Base-by-base conservation (phyloP, 441 rosid genomes). In the Gossypium lobatum region DNA sequence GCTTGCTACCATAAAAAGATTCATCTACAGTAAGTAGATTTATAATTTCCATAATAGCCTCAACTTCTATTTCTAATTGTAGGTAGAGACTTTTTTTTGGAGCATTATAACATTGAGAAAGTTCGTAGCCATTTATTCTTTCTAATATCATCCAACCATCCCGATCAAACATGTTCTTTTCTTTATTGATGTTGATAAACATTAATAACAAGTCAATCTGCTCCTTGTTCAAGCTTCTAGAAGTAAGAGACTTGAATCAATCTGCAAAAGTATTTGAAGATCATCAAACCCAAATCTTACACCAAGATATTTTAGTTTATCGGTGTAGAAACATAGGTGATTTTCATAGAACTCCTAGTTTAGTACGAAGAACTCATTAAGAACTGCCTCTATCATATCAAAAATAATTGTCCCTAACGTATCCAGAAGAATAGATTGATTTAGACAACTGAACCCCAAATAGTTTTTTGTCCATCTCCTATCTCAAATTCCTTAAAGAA, bases 1-100 rank as follows among this genome's bases (percentile, higher is more conserved):
- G 69, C 53, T 64, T 64, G 26, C 53, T 42, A 37, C 69, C 69
- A 39, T 64, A 64, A 39, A 64, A 64, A 18, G 52, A 64, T 39
- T 64, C 69, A 64, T 64, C 69, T 52, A 39, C 10, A 7, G 11
- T 3, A 64, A 50, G 69, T 14, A 64, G 28, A 64, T 64, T 64
- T 39, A 26, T 64, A 39, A 64, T 37, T 64, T 39, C 11, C 34
- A 42, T 3, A 39, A 64, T 52, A 64, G 70, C 70, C 26, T 64
- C 54, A 1, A n/a, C 53, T 13, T 64, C 6, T 4, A 9, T 42
- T 64, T 45, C 18, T 25, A 13, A 10, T 11, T 42, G 54, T 28
- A 42, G 54, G 10, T 39, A 64, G 42, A 64, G 10, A 42, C 70
- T 64, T 64, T 64, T 18, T 13, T 42, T 20, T 20, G 18, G 70